Percentiles rank a stretch among this genome's conserved stretches.
These are phyloP conservation scores for Metschnikowia kofuensis DNA, from an alignment of 805 yeast genomes.

Conservation along the genomic window DNA sequence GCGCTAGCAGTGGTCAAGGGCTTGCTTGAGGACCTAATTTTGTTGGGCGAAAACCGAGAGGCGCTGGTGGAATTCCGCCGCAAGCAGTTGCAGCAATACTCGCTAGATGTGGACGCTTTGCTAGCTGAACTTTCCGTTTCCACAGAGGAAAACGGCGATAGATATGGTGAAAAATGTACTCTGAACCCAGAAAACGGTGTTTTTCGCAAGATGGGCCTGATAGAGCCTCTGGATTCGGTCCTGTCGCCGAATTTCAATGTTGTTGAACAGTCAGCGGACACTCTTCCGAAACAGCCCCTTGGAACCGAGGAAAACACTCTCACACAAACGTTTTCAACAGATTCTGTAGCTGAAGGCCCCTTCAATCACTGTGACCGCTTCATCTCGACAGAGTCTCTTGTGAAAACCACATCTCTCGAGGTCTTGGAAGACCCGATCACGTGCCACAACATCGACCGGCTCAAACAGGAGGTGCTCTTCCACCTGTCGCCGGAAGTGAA, in stretches of 20 bases:
- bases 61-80: conserved; percentile 24
- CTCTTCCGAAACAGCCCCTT: too few species aligned
- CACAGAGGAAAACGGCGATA: neutral
- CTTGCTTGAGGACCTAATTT: conserved; percentile 32
- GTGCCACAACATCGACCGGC: conserved; percentile 15
- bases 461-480: conserved; percentile 22
- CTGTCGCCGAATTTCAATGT: too few species aligned
- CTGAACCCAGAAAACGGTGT: too few species aligned
- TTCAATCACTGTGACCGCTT: neutral
- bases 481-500: conserved; percentile 17
- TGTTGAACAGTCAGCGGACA: too few species aligned
- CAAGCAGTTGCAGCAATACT: conserved; percentile 23
- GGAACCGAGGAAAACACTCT: too few species aligned
- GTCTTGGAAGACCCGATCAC: conserved; percentile 18
- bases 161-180: too few species aligned
- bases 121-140: neutral
- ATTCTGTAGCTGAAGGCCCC: too few species aligned
- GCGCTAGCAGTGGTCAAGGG: conserved; percentile 30
- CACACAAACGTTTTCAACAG: too few species aligned
- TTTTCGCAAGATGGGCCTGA: too few species aligned
- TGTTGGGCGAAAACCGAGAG: conserved; percentile 25
- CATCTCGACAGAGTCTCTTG: conserved; percentile 24
- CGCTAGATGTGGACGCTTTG: conserved; percentile 13
- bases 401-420: conserved; percentile 16
- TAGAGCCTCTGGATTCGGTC: too few species aligned